Percentiles rank a stretch among this genome's conserved stretches.
These are phyloP conservation scores for Podaxis mareebaensis DNA, from an alignment of 768 basidiomycete species.

Conservation along the genomic window DNA sequence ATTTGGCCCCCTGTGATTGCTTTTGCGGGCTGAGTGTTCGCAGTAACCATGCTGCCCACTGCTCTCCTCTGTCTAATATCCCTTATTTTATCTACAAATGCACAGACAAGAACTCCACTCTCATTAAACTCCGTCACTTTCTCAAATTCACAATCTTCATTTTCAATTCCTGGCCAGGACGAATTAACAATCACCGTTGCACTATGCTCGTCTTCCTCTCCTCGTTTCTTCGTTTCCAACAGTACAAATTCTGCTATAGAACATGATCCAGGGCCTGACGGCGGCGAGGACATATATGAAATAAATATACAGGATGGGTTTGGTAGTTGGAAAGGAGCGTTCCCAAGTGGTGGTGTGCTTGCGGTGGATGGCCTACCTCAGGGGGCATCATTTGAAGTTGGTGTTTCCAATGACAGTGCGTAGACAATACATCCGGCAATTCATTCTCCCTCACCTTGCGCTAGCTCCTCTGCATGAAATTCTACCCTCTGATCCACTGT, in stretches of 20 bases:
- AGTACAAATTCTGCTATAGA: conserved; percentile 30
- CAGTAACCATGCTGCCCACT: conserved; percentile 33
- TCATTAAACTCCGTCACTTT: conserved; percentile 35
- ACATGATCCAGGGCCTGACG: conserved; percentile 36
- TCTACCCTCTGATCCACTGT: conserved; percentile 46
- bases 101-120: conserved; percentile 34
- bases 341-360: conserved; percentile 51
- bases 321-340: conserved; percentile 19
- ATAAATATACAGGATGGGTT: conserved; percentile 29
- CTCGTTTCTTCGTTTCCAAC: conserved; percentile 65
- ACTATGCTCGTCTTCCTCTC: conserved; percentile 40
- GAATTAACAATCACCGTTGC: conserved; percentile 50
- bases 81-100: conserved; percentile 27
- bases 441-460: background rate
- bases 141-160: conserved; percentile 34
- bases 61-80: conserved; percentile 35
- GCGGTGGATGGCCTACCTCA: conserved; percentile 36
- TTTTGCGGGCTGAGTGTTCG: background rate
- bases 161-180: conserved; percentile 40
- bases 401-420: conserved; percentile 48
- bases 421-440: background rate
- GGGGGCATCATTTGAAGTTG: conserved; percentile 54
- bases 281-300: conserved; percentile 45
- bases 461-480: conserved; percentile 51
- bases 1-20: background rate